Evolutionary conservation across 2,329 filamentous ascomycete species (phyloP).

Genomic region (Cordyceps sp.): DNA sequence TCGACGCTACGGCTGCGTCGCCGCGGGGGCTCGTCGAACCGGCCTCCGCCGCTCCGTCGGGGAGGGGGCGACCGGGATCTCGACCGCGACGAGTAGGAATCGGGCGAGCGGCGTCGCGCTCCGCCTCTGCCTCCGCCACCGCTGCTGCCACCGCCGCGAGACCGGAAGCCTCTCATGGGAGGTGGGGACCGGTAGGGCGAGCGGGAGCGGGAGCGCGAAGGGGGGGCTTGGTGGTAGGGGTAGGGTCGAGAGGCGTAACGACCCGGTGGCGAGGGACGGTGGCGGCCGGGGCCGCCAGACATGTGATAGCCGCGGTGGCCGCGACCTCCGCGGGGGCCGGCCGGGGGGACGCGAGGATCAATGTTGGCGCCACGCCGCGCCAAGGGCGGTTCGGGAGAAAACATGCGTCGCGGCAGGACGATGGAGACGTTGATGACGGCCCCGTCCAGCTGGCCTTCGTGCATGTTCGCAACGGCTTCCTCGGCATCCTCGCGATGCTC

Average conservation of each 20-base stretch:
- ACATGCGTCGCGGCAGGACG: constrained; percentile 67
- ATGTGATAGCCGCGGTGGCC: constrained; percentile 8
- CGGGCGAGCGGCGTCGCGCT: constrained; percentile 27
- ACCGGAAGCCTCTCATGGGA: constrained; percentile 5
- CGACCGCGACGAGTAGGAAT: constrained; percentile 30
- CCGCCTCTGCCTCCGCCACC: too few species aligned
- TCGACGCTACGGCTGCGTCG: constrained; percentile 30
- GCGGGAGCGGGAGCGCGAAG: constrained; percentile 28
- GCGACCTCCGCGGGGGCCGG: constrained; percentile 15
- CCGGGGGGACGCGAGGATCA: constrained; percentile 25
- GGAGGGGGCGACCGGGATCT: constrained; percentile 24
- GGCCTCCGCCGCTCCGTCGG: constrained; percentile 12
- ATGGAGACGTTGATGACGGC: constrained; percentile 74
- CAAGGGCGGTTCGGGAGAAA: constrained; percentile 63
- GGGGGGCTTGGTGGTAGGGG: constrained; percentile 49
- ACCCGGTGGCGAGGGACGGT: constrained; percentile 12
- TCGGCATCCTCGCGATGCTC: constrained; percentile 64
- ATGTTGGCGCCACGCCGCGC: constrained; percentile 46
- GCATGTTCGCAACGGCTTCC: constrained; percentile 86
- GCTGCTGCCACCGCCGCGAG: constrained; percentile 17
- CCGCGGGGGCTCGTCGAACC: constrained; percentile 26
- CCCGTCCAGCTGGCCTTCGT: constrained; percentile 88
- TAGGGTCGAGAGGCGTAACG: constrained; percentile 30
- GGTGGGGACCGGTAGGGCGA: constrained; percentile 25
- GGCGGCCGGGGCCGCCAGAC: constrained; percentile 18